These are phyloP conservation scores for Schizopora paradoxa DNA, from an alignment of 1,284 basidiomycete species.

Conservation along the genomic window DNA sequence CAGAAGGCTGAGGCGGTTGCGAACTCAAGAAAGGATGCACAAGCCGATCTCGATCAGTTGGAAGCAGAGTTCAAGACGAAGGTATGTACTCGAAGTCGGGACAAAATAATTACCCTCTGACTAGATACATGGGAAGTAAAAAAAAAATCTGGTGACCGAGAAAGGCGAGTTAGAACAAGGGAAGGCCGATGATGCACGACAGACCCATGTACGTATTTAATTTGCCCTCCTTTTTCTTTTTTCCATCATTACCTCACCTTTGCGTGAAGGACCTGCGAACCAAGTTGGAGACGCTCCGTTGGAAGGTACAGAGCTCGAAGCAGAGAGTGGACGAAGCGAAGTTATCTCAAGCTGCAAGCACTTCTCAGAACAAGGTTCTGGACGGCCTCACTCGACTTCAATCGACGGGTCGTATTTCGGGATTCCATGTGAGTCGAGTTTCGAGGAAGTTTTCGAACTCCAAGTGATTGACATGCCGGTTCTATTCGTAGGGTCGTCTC, in stretches of 20 bases:
- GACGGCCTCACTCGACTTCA: slow-evolving; percentile 76
- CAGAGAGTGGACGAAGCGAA: slow-evolving; percentile 87
- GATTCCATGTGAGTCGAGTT: slow-evolving; percentile 77
- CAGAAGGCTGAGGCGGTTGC: slow-evolving; percentile 74
- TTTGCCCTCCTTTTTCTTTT: too few relatives aligned
- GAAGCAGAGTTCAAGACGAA: slow-evolving; percentile 63
- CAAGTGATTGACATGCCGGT: slow-evolving; percentile 13
- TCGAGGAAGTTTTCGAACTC: slow-evolving; percentile 17
- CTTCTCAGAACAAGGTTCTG: slow-evolving; percentile 83
- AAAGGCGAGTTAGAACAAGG: slow-evolving; percentile 51
- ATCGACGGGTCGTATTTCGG: slow-evolving; percentile 74
- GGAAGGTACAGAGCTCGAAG: slow-evolving; percentile 62
- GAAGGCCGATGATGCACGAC: too few relatives aligned
- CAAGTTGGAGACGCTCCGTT: slow-evolving; percentile 53
- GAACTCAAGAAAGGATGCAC: slow-evolving; percentile 65
- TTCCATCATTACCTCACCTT: not conserved
- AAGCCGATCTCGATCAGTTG: slow-evolving; percentile 58
- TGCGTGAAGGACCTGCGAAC: slow-evolving; percentile 44
- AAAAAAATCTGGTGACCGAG: slow-evolving; percentile 46
- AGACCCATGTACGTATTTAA: too few relatives aligned
- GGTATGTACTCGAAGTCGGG: slow-evolving; percentile 33
- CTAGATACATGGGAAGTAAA: slow-evolving; percentile 44
- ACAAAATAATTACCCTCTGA: slow-evolving; percentile 3
- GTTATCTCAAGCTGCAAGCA: slow-evolving; percentile 78
- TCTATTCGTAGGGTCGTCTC: slow-evolving; percentile 73